phyloP scores from a whole-genome alignment of 768 basidiomycete species.

The Ramaria rubella region DNA sequence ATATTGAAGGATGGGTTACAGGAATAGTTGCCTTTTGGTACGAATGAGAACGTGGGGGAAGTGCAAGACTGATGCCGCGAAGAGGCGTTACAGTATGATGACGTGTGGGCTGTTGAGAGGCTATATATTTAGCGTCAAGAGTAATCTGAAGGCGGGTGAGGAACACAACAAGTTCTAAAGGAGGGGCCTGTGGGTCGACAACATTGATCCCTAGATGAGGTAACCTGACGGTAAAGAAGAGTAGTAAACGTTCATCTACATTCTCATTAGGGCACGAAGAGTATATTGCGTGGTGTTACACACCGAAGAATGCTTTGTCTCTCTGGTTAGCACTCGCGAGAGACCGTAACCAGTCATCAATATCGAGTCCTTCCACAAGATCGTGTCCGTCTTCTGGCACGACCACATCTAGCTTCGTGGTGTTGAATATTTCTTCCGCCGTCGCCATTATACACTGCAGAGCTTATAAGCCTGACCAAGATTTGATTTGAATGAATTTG shows the following conservation, averaged over 20 bases:
- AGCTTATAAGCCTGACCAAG: too few species aligned
- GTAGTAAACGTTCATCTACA: slow-evolving; percentile 28
- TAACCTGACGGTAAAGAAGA: slow-evolving; percentile 27
- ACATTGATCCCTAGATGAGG: slow-evolving; percentile 20
- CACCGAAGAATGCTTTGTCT: slow-evolving; percentile 74
- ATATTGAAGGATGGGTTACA: slow-evolving; percentile 50
- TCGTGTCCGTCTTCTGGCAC: slow-evolving; percentile 62
- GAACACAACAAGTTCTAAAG: slow-evolving; percentile 45
- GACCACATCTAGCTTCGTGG: slow-evolving; percentile 51
- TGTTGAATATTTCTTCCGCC: slow-evolving; percentile 58
- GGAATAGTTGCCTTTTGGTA: slow-evolving; percentile 30
- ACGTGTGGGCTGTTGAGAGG: slow-evolving; percentile 26
- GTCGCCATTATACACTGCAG: slow-evolving; percentile 21
- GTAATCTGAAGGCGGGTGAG: slow-evolving; percentile 69
- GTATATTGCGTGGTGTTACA: slow-evolving; percentile 22
- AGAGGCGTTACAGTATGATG: slow-evolving; percentile 31
- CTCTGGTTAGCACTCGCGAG: slow-evolving; percentile 34
- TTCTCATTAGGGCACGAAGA: slow-evolving; percentile 34
- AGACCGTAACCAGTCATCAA: slow-evolving; percentile 51
- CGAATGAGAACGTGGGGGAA: slow-evolving; percentile 48
- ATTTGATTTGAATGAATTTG: too few species aligned
- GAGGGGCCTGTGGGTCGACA: slow-evolving; percentile 30
- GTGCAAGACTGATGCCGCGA: slow-evolving; percentile 29
- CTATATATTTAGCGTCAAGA: slow-evolving; percentile 76
- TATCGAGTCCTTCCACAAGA: slow-evolving; percentile 20